Conservation (phyloP, 129 eudicot species). For the Ambrosia artemisiifolia region DNA sequence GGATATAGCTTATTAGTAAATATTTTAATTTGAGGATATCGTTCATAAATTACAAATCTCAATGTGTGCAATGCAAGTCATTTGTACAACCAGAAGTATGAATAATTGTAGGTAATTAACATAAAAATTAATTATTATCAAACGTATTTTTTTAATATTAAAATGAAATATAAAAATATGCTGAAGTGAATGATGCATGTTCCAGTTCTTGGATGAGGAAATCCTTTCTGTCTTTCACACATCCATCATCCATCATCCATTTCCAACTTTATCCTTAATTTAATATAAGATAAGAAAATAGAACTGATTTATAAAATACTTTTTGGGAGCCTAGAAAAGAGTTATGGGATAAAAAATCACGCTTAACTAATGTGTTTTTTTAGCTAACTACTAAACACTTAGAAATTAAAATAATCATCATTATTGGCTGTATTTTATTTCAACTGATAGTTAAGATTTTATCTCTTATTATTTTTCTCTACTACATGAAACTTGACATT, state of each 20-base stretch:
- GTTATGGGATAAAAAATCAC: neutral
- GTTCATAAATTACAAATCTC: neutral
- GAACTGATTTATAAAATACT: neutral
- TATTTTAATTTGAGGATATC: neutral
- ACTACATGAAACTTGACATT: no score
- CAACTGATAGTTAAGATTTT: no score
- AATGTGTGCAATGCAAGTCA: neutral
- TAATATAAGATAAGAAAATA: neutral
- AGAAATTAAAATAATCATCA: no score
- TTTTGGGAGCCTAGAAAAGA: neutral
- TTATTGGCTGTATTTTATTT: no score
- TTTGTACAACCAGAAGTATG: neutral
- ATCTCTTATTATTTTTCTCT: no score
- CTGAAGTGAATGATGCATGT: neutral
- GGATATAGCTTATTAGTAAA: neutral
- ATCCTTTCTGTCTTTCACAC: conserved; percentile 11
- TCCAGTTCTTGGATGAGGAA: conserved; percentile 14
- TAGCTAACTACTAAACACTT: no score
- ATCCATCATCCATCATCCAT: conserved; percentile 12
- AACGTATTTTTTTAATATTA: neutral
- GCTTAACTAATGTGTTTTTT: no score
- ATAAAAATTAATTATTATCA: neutral
- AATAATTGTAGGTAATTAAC: neutral
- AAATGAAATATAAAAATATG: neutral
- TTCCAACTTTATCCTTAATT: conserved; percentile 13